Base-by-base conservation (phyloP, 257 asterid species). In the Coffea eugenioides region DNA sequence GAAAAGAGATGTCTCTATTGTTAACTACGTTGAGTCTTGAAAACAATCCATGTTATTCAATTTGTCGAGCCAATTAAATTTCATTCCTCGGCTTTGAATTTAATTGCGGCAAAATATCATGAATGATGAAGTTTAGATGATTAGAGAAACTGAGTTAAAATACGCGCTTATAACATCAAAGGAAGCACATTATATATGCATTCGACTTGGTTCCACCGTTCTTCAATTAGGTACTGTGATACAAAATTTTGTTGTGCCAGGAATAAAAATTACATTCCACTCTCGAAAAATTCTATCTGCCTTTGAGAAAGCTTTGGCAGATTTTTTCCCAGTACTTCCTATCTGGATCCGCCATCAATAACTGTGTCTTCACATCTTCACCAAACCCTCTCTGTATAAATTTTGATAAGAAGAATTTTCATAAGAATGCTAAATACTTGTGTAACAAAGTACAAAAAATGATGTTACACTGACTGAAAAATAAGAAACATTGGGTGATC, bases 271-370 rank as follows among this genome's bases (percentile, higher is more conserved):
- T 51, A 34, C 49, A 48, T 8, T 77, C 56, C 41, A 56, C 48
- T 36, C 6, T 31, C 73, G 45, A 64, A 27, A 27, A 45, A 62
- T 23, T 45, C 41, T 61, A 25, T 48, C 31, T 45, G 51, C 88
- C 87, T 79, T 92, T 86, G 64, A 92, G 94, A 80, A 90, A 89
- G 48, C 85, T 67, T 84, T 82, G 88, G 92, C 97, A 90, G 25
- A 92, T 92, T 78, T 48, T 84, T 80, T 86, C 85, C 97, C 89
- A 92, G 56, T 61, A 82, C 75, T 82, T 87, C 73, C 88, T 87
- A 54, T 90, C 92, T 3, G 92, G 90, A 54, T 92, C 93, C 64
- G 81, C 82, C 75, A 82, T 81, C 79, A 78, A 27, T 31, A 89
- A 59, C 14, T 75, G 83, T 78, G 84, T 43, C 80, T 83, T 90